A percentile compares a stretch with the other conserved stretches of the same genome.
Evolutionary conservation across 257 asterid genomes (phyloP).

Genomic region (Catharanthus roseus): DNA sequence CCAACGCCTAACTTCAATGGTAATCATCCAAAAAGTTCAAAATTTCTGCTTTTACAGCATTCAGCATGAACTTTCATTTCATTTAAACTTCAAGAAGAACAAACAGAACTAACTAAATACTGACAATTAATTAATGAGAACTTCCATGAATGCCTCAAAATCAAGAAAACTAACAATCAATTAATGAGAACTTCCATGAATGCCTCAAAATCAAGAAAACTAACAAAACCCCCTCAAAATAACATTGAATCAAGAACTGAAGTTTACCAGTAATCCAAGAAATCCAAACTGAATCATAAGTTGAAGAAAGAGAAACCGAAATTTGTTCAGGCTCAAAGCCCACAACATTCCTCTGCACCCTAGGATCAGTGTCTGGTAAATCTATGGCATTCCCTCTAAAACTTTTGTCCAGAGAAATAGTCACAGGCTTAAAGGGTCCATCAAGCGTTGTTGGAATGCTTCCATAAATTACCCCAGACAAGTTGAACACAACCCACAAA

Average conservation of each 20-base stretch:
- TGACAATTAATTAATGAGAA: background rate
- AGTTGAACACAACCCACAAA: slow-evolving; percentile 23
- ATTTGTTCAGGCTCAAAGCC: slow-evolving; percentile 88
- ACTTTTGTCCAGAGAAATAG: slow-evolving; percentile 57
- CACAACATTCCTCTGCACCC: slow-evolving; percentile 58
- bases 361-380: slow-evolving; percentile 75
- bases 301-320: slow-evolving; percentile 73
- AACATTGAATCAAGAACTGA: background rate
- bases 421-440: slow-evolving; percentile 82
- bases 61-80: background rate
- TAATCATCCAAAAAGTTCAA: slow-evolving; percentile 11
- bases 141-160: no score
- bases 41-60: background rate
- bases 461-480: slow-evolving; percentile 22
- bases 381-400: slow-evolving; percentile 78
- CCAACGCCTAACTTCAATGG: background rate
- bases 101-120: background rate
- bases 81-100: background rate
- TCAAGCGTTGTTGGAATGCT: slow-evolving; percentile 71
- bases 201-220: background rate
- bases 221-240: background rate
- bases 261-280: slow-evolving; percentile 86
- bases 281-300: slow-evolving; percentile 71
- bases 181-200: background rate
- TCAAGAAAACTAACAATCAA: background rate